Evolutionary conservation across 2,329 filamentous ascomycete genomes (phyloP).

Genomic region (Colletotrichum costaricense): DNA sequence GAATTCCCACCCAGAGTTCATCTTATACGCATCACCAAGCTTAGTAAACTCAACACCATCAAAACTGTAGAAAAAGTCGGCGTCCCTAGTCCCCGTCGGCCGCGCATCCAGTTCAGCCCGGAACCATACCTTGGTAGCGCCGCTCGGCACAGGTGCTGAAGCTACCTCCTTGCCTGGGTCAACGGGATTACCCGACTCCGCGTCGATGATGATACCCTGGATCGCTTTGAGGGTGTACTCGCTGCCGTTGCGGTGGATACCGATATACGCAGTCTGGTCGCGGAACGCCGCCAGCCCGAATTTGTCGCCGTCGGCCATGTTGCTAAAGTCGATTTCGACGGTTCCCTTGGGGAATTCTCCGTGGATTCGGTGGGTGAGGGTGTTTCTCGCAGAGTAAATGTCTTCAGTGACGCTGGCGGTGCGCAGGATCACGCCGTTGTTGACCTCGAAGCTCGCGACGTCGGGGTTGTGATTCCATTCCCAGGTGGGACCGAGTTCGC

Average conservation of each 20-base stretch:
- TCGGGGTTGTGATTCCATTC: constrained; percentile 75
- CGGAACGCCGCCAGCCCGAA: constrained; percentile 65
- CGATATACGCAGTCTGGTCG: constrained; percentile 64
- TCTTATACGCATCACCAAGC: constrained; percentile 46
- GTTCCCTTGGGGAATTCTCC: constrained; percentile 60
- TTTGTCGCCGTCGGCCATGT: constrained; percentile 63
- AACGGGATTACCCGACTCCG: constrained; percentile 39
- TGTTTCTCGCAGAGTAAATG: constrained; percentile 59
- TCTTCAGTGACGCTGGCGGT: constrained; percentile 65
- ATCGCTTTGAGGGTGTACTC: constrained; percentile 46
- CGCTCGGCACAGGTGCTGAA: constrained; percentile 37
- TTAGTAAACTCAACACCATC: constrained; percentile 42
- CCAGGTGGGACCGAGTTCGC: constrained; percentile 57
- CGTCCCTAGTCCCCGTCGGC: constrained; percentile 37
- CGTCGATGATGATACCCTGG: constrained; percentile 52
- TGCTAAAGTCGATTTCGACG: constrained; percentile 58
- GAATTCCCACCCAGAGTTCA: constrained; percentile 57
- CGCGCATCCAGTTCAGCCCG: constrained; percentile 40
- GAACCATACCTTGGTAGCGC: constrained; percentile 39
- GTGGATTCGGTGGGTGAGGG: constrained; percentile 58
- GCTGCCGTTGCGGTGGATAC: constrained; percentile 52
- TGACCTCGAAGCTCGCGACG: constrained; percentile 54
- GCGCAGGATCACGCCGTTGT: constrained; percentile 56
- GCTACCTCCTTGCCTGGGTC: constrained; percentile 37
- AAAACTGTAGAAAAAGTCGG: constrained; percentile 39